Evolutionary conservation across 1,284 basidiomycete species (phyloP).

Genomic region (Apiotrichum brassicae): DNA sequence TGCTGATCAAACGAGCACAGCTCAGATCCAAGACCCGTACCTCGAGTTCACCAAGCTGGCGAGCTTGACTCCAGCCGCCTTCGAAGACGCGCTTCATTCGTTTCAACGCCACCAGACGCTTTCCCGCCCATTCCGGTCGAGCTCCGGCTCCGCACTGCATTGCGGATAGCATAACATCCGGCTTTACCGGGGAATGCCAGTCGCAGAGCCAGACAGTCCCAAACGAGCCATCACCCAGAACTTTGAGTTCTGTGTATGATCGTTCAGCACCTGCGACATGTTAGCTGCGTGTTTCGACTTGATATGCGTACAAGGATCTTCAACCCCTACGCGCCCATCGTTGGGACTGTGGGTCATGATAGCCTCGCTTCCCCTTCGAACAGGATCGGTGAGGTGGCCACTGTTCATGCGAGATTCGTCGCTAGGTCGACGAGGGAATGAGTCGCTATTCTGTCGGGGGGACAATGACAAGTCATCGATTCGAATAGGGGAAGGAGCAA

Average conservation of each 20-base stretch:
- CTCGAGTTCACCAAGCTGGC: conserved; percentile 91
- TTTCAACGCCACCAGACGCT: conserved; percentile 94
- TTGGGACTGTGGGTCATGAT: conserved; percentile 2
- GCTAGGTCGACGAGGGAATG: neutral
- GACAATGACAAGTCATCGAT: neutral
- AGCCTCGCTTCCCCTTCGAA: neutral
- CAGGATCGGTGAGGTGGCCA: neutral
- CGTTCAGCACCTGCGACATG: conserved; percentile 28
- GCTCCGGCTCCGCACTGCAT: conserved; percentile 78
- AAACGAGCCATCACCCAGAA: conserved; percentile 91
- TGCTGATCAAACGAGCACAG: neutral
- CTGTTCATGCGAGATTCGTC: neutral
- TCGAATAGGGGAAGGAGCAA: neutral
- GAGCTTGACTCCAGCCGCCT: conserved; percentile 94
- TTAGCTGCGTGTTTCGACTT: no score
- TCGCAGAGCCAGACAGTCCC: conserved; percentile 98
- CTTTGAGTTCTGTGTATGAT: conserved; percentile 61
- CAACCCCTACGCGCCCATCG: conserved; percentile 39
- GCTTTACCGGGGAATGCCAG: conserved; percentile 92
- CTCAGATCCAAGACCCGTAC: conserved; percentile 49
- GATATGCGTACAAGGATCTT: conserved; percentile 39
- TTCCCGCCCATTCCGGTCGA: conserved; percentile 87
- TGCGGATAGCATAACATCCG: conserved; percentile 75
- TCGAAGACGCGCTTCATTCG: conserved; percentile 97
- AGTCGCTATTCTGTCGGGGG: conserved; percentile 1